These are phyloP conservation scores for Phalaenopsis hybrid DNA, from an alignment of 116 monocot genomes.

Conservation along the genomic window DNA sequence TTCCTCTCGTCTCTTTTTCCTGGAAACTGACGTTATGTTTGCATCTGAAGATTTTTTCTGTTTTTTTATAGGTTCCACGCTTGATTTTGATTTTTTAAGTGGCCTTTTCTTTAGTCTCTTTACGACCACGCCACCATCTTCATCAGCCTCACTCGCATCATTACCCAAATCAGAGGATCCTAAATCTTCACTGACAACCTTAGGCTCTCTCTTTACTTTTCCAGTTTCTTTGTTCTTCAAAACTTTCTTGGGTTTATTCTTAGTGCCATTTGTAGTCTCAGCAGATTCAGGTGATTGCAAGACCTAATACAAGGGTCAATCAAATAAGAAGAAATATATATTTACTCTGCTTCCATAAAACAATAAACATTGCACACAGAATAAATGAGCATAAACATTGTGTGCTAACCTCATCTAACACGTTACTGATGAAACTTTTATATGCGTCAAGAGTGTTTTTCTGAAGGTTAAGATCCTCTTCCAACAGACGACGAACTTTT, in stretches of 20 bases:
- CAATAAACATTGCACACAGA: background rate
- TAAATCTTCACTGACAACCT: constrained; percentile 27
- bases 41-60: constrained; percentile 41
- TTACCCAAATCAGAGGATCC: constrained; percentile 33
- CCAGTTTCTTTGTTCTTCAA: constrained; percentile 13
- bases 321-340: background rate
- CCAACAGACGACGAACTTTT: constrained; percentile 74
- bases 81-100: constrained; percentile 30
- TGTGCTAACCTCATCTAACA: constrained; percentile 54
- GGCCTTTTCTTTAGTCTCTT: constrained; percentile 47
- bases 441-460: constrained; percentile 66
- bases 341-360: background rate
- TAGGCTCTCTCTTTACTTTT: constrained; percentile 26
- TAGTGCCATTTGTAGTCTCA: constrained; percentile 35
- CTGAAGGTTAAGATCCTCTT: constrained; percentile 74
- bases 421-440: constrained; percentile 62
- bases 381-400: background rate
- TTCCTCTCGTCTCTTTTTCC: constrained; percentile 35
- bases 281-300: constrained; percentile 33
- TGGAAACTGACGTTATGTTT: constrained; percentile 32
- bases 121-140: constrained; percentile 20
- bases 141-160: constrained; percentile 30
- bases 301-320: constrained; percentile 27
- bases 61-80: constrained; percentile 26
- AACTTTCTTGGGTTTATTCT: constrained; percentile 33